Evolutionary conservation across 2,329 filamentous ascomycete genomes (phyloP).

Genomic region (Cytospora chrysosperma): DNA sequence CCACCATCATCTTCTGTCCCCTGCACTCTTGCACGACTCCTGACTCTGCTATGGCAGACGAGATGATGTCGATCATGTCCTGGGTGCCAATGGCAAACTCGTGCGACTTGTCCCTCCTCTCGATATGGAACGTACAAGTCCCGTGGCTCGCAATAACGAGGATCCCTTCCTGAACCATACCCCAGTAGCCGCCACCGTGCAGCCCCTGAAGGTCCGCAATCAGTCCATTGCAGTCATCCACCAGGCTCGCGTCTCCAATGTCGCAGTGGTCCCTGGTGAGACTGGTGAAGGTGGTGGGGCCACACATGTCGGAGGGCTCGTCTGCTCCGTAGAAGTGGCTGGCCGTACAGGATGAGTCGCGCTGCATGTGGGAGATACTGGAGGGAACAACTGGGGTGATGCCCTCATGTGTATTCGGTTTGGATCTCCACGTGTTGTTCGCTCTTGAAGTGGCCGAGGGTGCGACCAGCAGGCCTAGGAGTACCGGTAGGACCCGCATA

Average conservation of each 20-base stretch:
- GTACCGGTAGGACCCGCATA: not conserved
- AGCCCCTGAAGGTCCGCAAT: not conserved
- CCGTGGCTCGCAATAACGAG: not conserved
- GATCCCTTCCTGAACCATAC: not conserved
- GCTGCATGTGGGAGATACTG: not conserved
- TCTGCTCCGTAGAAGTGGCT: not conserved
- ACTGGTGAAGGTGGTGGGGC: not conserved
- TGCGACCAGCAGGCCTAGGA: not conserved
- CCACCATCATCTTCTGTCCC: not conserved
- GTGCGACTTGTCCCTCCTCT: not conserved
- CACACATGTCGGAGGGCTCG: not conserved
- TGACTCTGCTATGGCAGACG: not conserved
- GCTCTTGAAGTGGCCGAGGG: not conserved
- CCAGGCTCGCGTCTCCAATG: not conserved
- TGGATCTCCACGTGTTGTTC: not conserved
- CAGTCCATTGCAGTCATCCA: not conserved
- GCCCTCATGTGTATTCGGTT: not conserved
- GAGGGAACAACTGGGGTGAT: not conserved
- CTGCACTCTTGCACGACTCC: not conserved
- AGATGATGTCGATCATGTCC: not conserved
- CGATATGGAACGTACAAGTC: not conserved
- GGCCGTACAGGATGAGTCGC: not conserved
- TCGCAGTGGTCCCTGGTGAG: not conserved
- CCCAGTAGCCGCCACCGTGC: not conserved
- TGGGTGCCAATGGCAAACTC: not conserved